Base-by-base conservation (phyloP, 129 eudicot genomes). In the Pseudognaphalium luteoalbum region DNA sequence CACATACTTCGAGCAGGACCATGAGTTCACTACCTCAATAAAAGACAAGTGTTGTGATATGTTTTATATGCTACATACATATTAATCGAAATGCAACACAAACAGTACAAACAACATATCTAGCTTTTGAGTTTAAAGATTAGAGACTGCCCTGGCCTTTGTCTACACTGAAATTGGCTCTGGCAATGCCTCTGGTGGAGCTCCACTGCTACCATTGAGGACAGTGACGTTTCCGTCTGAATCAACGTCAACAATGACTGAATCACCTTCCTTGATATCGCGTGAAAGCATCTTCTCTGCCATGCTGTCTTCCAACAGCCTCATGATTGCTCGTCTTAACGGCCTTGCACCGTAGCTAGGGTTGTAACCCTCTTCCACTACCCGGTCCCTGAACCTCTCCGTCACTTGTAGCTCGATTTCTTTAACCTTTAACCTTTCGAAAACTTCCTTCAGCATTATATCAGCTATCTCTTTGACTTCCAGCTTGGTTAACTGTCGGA, bases 261-360 rank as follows among this genome's bases (percentile, higher is more conserved):
- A 89, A 70, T 92, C 97, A 0, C 97, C 97, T 44, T 92, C 97
- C 61, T 92, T 92, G 17, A 92, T 89, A 56, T 92, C 97, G 3
- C 97, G 57, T 0, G 93, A 74, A 9, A 92, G 88, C 97, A 92
- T 92, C 88, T 89, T 92, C 81, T 92, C 97, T 3, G 97, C 97
- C 97, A 92, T 85, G 70, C 96, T 82, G 59, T 92, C 97, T 81
- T 92, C 97, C 77, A 92, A 71, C 0, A 92, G 88, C 65, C 97
- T 84, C 97, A 92, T 89, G 19, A 92, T 92, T 0, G 97, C 96
- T 44, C 97, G 78, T 66, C 97, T 85, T 39, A 91, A 76, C 4
- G 97, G 97, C 47, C 97, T 81, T 0, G 97, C 97, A 12, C 97
- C 97, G 15, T 92, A 92, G 47, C 93, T 92, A 4, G 96, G 97